Conservation (phyloP, 306 rosid genomes). For the Ormosia emarginata region DNA sequence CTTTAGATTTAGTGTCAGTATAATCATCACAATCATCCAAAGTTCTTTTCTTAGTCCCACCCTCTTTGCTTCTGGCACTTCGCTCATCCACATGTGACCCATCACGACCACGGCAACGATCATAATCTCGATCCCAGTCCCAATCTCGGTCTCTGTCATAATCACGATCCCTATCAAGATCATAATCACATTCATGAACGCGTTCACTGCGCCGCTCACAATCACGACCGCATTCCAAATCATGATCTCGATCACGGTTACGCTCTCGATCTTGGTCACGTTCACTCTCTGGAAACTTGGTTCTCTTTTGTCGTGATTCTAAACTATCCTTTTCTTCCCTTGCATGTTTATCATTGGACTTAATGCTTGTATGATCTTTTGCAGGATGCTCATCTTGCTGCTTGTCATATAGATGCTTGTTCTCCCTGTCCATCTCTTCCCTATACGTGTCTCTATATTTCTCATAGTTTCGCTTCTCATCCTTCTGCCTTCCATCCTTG, state of each 20-base stretch:
- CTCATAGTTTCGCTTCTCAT: constrained; percentile 87
- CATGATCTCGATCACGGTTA: constrained; percentile 30
- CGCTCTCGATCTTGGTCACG: constrained; percentile 38
- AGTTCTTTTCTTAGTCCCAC: constrained; percentile 75
- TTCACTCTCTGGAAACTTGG: constrained; percentile 62
- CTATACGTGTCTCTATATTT: constrained; percentile 65
- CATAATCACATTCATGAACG: constrained; percentile 46
- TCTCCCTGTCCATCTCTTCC: constrained; percentile 73
- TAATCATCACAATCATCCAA: constrained; percentile 73
- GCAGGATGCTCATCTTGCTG: constrained; percentile 63
- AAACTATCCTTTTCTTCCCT: constrained; percentile 69
- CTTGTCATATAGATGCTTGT: constrained; percentile 67
- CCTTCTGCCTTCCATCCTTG: constrained; percentile 70
- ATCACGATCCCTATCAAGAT: constrained; percentile 55
- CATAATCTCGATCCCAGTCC: constrained; percentile 50
- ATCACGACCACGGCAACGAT: constrained; percentile 48
- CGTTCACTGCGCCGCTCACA: constrained; percentile 38
- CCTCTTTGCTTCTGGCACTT: constrained; percentile 54
- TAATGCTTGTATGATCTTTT: constrained; percentile 57
- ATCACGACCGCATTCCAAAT: constrained; percentile 40
- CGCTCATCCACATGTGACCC: constrained; percentile 66
- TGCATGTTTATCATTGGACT: constrained; percentile 68
- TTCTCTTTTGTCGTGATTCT: constrained; percentile 70
- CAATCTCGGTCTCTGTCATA: constrained; percentile 52
- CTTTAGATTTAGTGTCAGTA: constrained; percentile 61